Evolutionary conservation across 768 basidiomycete species (phyloP).

Genomic region (Cubamyces sp.): DNA sequence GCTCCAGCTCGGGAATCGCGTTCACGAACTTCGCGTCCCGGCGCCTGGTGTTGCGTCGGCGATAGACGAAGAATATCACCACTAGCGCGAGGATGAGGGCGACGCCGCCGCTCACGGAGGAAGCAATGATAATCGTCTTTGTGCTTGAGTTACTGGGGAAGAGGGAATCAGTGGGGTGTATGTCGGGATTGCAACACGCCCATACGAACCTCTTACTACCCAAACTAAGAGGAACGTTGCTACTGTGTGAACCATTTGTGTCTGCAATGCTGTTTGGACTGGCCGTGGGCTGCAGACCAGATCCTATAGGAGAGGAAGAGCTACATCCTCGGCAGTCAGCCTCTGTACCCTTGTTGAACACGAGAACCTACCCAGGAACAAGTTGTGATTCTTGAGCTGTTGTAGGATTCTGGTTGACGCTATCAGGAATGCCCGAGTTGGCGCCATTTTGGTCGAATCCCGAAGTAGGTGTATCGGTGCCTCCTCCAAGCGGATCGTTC

Average conservation of each 20-base stretch:
- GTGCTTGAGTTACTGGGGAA: not conserved
- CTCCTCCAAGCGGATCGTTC: not conserved
- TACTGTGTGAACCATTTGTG: not conserved
- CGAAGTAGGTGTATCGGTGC: not conserved
- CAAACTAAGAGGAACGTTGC: not conserved
- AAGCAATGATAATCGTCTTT: slow-evolving; percentile 23
- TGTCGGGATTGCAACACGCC: no score
- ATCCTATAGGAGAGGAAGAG: not conserved
- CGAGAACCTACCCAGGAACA: not conserved
- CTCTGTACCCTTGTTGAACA: no score
- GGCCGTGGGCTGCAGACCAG: not conserved
- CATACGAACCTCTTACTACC: slow-evolving; percentile 2
- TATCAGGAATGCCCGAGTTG: not conserved
- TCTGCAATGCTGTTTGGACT: not conserved
- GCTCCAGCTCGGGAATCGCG: not conserved
- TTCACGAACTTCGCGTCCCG: not conserved
- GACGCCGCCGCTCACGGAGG: slow-evolving; percentile 21
- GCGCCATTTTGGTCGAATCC: not conserved
- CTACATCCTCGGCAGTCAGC: not conserved
- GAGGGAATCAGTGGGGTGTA: not conserved
- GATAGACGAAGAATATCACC: slow-evolving; percentile 20
- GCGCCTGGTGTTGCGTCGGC: slow-evolving; percentile 13
- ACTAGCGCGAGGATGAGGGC: slow-evolving; percentile 10
- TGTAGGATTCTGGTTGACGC: not conserved
- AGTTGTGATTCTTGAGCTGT: not conserved